phyloP scores from a whole-genome alignment of 1,139 yeast species.

The Zygosaccharomyces sapae region DNA sequence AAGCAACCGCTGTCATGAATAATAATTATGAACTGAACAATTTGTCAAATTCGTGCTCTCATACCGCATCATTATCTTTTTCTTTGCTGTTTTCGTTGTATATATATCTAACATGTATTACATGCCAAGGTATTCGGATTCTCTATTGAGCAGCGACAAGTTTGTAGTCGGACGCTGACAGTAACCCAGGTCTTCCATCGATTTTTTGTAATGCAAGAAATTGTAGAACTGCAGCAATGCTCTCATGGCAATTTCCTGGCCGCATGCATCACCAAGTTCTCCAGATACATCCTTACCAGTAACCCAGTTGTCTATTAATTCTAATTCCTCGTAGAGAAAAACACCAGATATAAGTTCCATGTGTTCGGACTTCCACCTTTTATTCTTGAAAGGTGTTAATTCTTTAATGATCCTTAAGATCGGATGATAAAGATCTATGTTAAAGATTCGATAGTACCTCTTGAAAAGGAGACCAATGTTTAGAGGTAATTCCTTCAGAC shows the following conservation, averaged over 20 bases:
- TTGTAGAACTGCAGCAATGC: constrained; percentile 79
- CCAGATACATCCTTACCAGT: constrained; percentile 76
- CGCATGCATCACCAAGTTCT: constrained; percentile 72
- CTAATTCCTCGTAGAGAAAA: constrained; percentile 67
- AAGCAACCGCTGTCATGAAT: neutral
- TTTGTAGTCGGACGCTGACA: constrained; percentile 36
- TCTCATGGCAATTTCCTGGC: constrained; percentile 81
- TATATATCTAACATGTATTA: constrained; percentile 5
- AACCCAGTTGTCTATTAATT: constrained; percentile 82
- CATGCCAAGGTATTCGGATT: constrained; percentile 16
- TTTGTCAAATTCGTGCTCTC: too few relatives aligned
- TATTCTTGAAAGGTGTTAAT: constrained; percentile 84
- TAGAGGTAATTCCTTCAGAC: constrained; percentile 35
- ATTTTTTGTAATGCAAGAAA: constrained; percentile 49
- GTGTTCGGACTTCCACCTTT: constrained; percentile 89
- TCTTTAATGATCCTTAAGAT: constrained; percentile 71
- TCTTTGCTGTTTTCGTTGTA: neutral
- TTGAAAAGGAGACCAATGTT: constrained; percentile 34
- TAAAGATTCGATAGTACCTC: constrained; percentile 44
- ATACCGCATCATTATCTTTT: neutral
- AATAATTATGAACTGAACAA: neutral
- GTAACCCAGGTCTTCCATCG: constrained; percentile 57
- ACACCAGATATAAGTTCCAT: constrained; percentile 92
- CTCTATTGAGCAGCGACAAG: constrained; percentile 26
- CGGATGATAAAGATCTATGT: constrained; percentile 60